phyloP scores from a whole-genome alignment of 441 rosid species.

The Breynia disticha region DNA sequence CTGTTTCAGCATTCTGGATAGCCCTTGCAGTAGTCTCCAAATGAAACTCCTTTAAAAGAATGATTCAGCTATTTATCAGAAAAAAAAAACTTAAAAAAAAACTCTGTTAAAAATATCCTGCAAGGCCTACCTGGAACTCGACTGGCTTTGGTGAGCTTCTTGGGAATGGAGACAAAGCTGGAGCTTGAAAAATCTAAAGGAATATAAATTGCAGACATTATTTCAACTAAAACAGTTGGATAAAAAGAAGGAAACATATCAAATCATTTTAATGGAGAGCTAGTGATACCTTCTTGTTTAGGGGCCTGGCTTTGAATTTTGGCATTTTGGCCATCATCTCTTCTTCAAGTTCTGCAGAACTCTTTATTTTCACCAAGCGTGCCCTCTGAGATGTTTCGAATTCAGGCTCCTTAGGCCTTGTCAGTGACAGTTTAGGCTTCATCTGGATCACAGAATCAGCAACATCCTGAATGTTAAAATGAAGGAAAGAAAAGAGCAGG shows the following conservation, averaged over 20 bases:
- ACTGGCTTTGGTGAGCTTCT: constrained; percentile 72
- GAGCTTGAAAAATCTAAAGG: constrained; percentile 23
- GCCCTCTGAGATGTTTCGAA: constrained; percentile 83
- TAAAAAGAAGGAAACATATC: constrained; percentile 1
- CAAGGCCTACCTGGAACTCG: constrained; percentile 59
- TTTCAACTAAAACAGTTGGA: neutral
- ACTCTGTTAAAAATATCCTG: neutral
- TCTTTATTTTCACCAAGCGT: constrained; percentile 66
- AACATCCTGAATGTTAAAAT: constrained; percentile 19
- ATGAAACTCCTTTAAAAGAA: constrained; percentile 68
- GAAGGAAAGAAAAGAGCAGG: constrained; percentile 6
- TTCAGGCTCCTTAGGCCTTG: constrained; percentile 92
- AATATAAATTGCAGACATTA: neutral
- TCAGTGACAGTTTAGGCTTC: constrained; percentile 63
- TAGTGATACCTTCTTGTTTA: constrained; percentile 73
- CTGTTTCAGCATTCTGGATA: constrained; percentile 63
- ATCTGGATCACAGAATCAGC: constrained; percentile 37
- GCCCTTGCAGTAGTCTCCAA: constrained; percentile 74
- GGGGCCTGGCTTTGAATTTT: constrained; percentile 88
- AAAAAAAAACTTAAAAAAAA: neutral
- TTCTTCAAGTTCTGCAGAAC: constrained; percentile 88
- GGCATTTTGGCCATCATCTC: constrained; percentile 96
- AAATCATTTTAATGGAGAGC: neutral
- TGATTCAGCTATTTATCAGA: neutral
- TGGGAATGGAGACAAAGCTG: constrained; percentile 46